Evolutionary conservation across 2,329 filamentous ascomycete species (phyloP).

Genomic region (Penicillium sp.): DNA sequence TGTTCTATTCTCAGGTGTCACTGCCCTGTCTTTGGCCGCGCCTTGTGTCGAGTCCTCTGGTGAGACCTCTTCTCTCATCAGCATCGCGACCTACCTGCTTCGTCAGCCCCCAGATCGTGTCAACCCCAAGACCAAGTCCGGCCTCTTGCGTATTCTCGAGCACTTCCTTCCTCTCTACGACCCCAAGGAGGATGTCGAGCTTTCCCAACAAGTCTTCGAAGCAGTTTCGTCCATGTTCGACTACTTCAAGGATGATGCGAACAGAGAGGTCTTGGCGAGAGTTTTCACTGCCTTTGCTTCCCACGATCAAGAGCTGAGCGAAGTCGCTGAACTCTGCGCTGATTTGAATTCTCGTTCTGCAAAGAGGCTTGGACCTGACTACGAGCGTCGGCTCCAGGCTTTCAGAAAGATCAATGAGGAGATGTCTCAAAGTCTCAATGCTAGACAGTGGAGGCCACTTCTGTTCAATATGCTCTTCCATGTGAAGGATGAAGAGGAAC

Average conservation of each 20-base stretch:
- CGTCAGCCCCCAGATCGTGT: constrained; percentile 83
- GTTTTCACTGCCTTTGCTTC: constrained; percentile 73
- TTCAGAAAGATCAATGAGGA: constrained; percentile 72
- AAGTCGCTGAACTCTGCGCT: constrained; percentile 71
- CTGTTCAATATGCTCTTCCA: constrained; percentile 89
- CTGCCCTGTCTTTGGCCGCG: constrained; percentile 75
- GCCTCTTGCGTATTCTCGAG: constrained; percentile 77
- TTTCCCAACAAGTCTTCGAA: constrained; percentile 69
- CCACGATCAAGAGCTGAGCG: constrained; percentile 62
- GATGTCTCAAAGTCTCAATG: constrained; percentile 62
- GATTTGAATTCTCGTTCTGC: constrained; percentile 79
- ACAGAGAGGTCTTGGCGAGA: constrained; percentile 72
- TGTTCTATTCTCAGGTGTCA: constrained; percentile 76
- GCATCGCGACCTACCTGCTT: constrained; percentile 78
- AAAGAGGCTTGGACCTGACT: constrained; percentile 79
- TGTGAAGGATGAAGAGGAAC: constrained; percentile 83
- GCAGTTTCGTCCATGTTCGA: constrained; percentile 82
- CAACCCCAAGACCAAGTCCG: constrained; percentile 79
- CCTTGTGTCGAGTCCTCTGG: constrained; percentile 66
- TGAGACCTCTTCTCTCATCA: constrained; percentile 74
- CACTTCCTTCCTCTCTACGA: constrained; percentile 73
- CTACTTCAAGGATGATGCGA: constrained; percentile 82
- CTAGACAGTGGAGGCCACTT: constrained; percentile 82
- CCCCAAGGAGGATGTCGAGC: constrained; percentile 57
- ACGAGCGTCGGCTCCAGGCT: constrained; percentile 76